A percentile compares a stretch with the other conserved stretches of the same genome.
Evolutionary conservation across 768 basidiomycete genomes (phyloP).

Genomic region (Coprinopsis strossmayeri): DNA sequence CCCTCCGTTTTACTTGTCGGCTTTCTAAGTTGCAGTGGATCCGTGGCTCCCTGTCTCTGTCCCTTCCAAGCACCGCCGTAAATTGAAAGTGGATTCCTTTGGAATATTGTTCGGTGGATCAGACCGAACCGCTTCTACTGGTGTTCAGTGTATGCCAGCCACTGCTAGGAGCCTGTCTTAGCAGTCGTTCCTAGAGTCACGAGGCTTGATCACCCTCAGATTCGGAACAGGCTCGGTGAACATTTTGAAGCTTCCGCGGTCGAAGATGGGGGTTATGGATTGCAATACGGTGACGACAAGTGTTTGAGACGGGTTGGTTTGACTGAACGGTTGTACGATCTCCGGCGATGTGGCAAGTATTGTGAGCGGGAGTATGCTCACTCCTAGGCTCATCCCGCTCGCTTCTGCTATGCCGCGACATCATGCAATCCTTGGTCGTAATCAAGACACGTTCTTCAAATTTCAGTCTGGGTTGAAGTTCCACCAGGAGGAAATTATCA

Average conservation of each 20-base stretch:
- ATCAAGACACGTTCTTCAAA: neutral
- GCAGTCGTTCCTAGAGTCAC: conserved; percentile 9
- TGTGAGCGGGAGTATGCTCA: no score
- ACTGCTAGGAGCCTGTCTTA: neutral
- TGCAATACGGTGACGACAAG: neutral
- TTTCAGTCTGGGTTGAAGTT: no score
- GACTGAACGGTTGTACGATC: conserved; percentile 1
- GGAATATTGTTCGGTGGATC: neutral
- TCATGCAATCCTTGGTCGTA: neutral
- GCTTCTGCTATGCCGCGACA: conserved; percentile 20
- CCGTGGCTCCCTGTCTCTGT: conserved; percentile 41
- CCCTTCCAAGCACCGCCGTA: conserved; percentile 1
- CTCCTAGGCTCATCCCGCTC: no score
- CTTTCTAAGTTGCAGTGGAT: conserved; percentile 28
- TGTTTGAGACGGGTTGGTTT: conserved; percentile 1
- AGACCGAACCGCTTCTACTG: no score
- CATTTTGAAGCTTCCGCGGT: neutral
- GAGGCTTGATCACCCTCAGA: conserved; percentile 36
- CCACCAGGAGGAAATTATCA: neutral
- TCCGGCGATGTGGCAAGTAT: neutral
- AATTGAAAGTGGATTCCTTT: neutral
- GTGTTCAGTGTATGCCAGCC: no score
- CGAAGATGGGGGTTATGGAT: neutral
- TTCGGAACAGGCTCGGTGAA: neutral
- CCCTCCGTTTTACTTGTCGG: conserved; percentile 15